Base-by-base conservation (phyloP, 2,329 filamentous ascomycete species). In the Lecanicillium sp. region DNA sequence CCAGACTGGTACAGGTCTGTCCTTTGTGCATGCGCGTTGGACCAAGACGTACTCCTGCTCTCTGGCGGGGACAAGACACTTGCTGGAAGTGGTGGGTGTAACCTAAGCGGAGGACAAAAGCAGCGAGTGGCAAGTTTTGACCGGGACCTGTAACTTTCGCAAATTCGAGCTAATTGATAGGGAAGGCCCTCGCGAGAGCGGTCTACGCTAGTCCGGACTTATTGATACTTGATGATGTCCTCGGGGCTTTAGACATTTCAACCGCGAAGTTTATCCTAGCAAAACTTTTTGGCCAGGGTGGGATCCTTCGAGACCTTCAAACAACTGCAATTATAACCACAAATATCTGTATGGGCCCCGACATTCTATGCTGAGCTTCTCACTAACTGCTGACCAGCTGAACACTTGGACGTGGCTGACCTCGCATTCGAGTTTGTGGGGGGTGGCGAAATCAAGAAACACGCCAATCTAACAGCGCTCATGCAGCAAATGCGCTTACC, bases 191-290 rank as follows among this genome's bases (percentile, higher is more conserved):
- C 37, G 89, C 89, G 29, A 75, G 89, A 57, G 89, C 89, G 29
- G 86, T 95, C 3, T 95, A 95, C 55, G 86, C 89, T 38, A 78
- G 88, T 48, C 85, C 88, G 12, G 87, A 94, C 56, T 75, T 95
- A 36, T 94, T 94, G 52, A 67, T 95, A 13, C 70, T 95, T 8
- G 89, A 95, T 51, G 89, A 95, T 56, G 18, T 41, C 7, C 27
- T 41, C 17, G 37, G 39, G 14, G 34, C 39, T 4, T 15, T 41
- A 14, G 39, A 41, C 12, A 28, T 27, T 13, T 33, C 29, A 8
- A 52, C 50, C 0, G 45, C 46, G 8, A 31, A 29, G 12, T 39
- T 17, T 1, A 39, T 51, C 20, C 32, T 48, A 2, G 8, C 27
- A 3, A 44, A 43, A 9, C 27, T 51, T 4, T 39, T 51, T 5